These are phyloP conservation scores for Hygrocybe coccinea DNA, from an alignment of 768 basidiomycete species.

Conservation along the genomic window DNA sequence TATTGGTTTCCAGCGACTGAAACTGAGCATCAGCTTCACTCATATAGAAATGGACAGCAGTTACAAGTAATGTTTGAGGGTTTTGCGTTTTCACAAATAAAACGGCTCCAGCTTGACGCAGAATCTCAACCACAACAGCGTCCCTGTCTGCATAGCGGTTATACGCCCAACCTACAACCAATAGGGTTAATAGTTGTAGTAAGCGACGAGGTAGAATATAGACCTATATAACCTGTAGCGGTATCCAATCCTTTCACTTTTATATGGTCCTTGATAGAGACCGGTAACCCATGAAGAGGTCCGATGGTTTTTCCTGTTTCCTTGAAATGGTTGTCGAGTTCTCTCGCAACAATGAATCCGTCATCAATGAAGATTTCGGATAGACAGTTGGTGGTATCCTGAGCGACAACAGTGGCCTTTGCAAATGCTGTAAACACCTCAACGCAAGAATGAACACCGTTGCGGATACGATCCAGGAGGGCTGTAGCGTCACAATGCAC, in stretches of 20 bases:
- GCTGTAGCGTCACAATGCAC: not conserved
- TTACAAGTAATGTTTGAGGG: constrained; percentile 52
- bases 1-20: constrained; percentile 54
- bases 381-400: constrained; percentile 41
- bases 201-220: constrained; percentile 47
- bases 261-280: constrained; percentile 49
- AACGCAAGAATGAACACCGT: not conserved
- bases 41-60: not conserved
- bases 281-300: constrained; percentile 48
- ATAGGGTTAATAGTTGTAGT: no score
- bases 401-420: constrained; percentile 4
- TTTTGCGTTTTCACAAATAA: constrained; percentile 54
- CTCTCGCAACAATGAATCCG: constrained; percentile 42
- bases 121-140: constrained; percentile 48
- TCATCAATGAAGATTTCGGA: constrained; percentile 56
- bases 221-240: constrained; percentile 19
- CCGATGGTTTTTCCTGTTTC: constrained; percentile 47
- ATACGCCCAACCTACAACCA: constrained; percentile 8
- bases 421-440: not conserved
- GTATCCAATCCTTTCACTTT: constrained; percentile 59
- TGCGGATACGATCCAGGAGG: not conserved
- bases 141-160: constrained; percentile 35
- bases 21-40: not conserved
- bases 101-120: constrained; percentile 53
- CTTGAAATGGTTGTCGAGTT: constrained; percentile 45